Conservation (phyloP, 495 filamentous ascomycete genomes). For the Neurospora pannonica region DNA sequence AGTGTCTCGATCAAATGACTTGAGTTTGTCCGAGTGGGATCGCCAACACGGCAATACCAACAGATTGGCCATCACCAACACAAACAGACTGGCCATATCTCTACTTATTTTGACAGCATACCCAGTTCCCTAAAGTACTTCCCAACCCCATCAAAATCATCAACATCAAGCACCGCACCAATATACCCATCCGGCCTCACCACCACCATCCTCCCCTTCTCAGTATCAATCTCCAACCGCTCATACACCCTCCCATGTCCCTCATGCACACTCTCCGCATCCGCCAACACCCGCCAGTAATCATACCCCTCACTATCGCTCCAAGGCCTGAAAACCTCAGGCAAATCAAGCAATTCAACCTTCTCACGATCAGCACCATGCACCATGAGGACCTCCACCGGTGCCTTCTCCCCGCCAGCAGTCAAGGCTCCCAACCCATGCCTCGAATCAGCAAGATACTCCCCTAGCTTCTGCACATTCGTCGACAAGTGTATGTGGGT, state of each 20-base stretch:
- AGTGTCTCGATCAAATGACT: not conserved
- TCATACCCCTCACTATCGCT: constrained; percentile 50
- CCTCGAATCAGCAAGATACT: not conserved
- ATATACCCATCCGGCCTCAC: constrained; percentile 55
- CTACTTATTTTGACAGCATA: not conserved
- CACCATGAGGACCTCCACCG: constrained; percentile 45
- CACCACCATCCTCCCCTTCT: constrained; percentile 47
- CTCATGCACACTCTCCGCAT: constrained; percentile 48
- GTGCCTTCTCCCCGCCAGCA: not conserved
- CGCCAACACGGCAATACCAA: not conserved
- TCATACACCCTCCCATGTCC: constrained; percentile 52
- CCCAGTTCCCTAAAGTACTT: constrained; percentile 11
- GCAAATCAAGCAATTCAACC: constrained; percentile 47
- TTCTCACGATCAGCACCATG: constrained; percentile 40
- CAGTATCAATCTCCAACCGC: constrained; percentile 47
- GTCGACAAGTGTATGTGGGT: not conserved
- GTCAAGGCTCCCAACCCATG: constrained; percentile 2
- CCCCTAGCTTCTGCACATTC: not conserved
- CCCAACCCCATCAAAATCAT: constrained; percentile 11
- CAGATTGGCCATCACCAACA: not conserved
- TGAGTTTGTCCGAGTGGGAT: not conserved
- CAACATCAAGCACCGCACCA: constrained; percentile 42
- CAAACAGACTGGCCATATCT: not conserved
- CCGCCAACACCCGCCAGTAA: constrained; percentile 54
- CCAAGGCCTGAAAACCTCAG: constrained; percentile 44